Conservation (phyloP, 768 basidiomycete species). For the Kwoniella mangroviensis region DNA sequence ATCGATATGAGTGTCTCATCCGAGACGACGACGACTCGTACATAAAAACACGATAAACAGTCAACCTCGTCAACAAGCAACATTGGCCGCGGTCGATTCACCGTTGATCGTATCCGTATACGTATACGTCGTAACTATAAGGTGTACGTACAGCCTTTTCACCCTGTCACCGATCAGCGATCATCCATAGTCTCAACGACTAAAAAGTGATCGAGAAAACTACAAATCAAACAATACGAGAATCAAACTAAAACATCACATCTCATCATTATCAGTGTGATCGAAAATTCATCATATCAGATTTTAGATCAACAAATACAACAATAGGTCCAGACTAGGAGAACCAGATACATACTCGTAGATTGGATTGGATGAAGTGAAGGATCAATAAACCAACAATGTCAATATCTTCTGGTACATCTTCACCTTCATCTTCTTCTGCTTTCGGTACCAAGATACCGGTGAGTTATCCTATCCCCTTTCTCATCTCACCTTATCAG, state of each 20-base stretch:
- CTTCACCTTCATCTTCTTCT: constrained; percentile 2
- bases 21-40: no score
- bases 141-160: background rate
- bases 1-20: no score
- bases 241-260: background rate
- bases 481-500: background rate
- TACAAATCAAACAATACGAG: background rate
- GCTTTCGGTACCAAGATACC: constrained; percentile 5
- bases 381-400: background rate
- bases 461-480: constrained; percentile 3
- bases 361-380: background rate
- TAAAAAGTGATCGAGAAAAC: constrained; percentile 9
- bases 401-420: constrained; percentile 17
- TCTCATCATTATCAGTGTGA: background rate
- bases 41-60: no score
- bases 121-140: background rate
- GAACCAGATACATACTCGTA: background rate
- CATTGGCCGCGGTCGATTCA: no score
- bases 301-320: background rate
- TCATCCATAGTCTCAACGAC: background rate
- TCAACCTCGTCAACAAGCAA: no score
- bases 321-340: no score
- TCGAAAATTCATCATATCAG: background rate
- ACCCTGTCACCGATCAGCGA: background rate
- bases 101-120: background rate